A percentile compares a stretch with the other conserved stretches of the same genome.
These are phyloP conservation scores for Pneumocystis carinii DNA, from an alignment of 1,139 yeast genomes.

Conservation along the genomic window DNA sequence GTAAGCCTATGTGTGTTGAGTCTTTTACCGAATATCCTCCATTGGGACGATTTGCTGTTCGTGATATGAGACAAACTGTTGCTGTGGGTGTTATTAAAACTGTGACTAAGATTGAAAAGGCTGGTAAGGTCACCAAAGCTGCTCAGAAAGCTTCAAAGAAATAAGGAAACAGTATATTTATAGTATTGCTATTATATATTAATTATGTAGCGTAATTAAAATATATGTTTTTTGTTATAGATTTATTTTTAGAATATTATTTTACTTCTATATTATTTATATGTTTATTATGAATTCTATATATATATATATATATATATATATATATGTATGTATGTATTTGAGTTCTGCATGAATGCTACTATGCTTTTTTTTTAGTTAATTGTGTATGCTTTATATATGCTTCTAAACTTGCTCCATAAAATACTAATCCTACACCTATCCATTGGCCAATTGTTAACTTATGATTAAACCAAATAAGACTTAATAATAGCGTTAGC, in stretches of 20 bases:
- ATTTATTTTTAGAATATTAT: background rate
- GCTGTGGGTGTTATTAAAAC: slow-evolving; percentile 99
- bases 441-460: slow-evolving; percentile 53
- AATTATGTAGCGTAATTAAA: background rate
- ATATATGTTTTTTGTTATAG: background rate
- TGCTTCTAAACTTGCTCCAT: slow-evolving; percentile 65
- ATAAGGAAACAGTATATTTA: slow-evolving; percentile 23
- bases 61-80: slow-evolving; percentile 99
- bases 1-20: slow-evolving; percentile 97
- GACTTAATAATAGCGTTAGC: slow-evolving; percentile 86
- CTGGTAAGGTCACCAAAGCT: slow-evolving; percentile 99
- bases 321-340: background rate
- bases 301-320: background rate
- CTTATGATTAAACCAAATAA: slow-evolving; percentile 65
- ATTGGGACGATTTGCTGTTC: slow-evolving; percentile 98
- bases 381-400: slow-evolving; percentile 25
- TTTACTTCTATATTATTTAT: background rate
- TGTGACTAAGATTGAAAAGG: slow-evolving; percentile 72
- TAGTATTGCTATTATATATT: background rate
- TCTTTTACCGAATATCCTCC: slow-evolving; percentile 96
- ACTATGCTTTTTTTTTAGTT: background rate
- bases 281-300: background rate
- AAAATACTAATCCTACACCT: slow-evolving; percentile 67
- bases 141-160: slow-evolving; percentile 97
- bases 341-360: background rate